Evolutionary conservation across 306 rosid genomes (phyloP), one percentile per base, ranked within the genome.

Genomic region (Castanea mollissima): DNA sequence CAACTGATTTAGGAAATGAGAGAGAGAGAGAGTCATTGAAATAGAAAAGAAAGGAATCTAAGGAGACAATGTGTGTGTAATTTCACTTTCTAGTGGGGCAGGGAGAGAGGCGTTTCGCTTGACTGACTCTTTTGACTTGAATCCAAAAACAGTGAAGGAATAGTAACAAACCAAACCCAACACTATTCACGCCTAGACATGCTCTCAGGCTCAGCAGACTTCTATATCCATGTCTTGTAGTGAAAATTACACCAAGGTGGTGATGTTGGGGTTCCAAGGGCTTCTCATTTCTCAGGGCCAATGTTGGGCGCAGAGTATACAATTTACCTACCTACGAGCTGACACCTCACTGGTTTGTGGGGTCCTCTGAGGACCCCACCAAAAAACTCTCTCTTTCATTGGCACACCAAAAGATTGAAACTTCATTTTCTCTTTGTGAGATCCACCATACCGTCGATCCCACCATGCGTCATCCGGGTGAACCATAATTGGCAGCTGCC

Each of bases 1-100:
- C 82, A 75, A 80, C 88, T 87, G 95, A 85, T 82, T 85, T 65
- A 81, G 91, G 89, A 85, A 85, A 89, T 92, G 86, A 85, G 81
- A 76, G 76, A 79, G 81, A 75, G 65, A 75, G 77, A 83, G 89
- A 59, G 84, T 35, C 44, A 78, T 89, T 80, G 70, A 82, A 74
- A 79, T 77, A 70, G 88, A 80, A 86, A 89, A 85, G 86, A 89
- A 88, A 84, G 95, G 97, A 92, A 92, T 94, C 95, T 88, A 21
- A 87, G 93, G 92, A 74, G 94, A 92, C 98, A 90, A 86, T 82
- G 85, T 81, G 85, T 79, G 76, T 86, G 97, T 89, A 73, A 79
- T 88, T 85, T 91, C 92, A 81, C 97, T 96, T 93, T 91, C 98
- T 79, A 51, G 93, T 87, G 92, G 91, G 92, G 81, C 73, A 86